These are phyloP conservation scores for Insectozyma bohioensis DNA, from an alignment of 1,139 yeast genomes.

Conservation along the genomic window DNA sequence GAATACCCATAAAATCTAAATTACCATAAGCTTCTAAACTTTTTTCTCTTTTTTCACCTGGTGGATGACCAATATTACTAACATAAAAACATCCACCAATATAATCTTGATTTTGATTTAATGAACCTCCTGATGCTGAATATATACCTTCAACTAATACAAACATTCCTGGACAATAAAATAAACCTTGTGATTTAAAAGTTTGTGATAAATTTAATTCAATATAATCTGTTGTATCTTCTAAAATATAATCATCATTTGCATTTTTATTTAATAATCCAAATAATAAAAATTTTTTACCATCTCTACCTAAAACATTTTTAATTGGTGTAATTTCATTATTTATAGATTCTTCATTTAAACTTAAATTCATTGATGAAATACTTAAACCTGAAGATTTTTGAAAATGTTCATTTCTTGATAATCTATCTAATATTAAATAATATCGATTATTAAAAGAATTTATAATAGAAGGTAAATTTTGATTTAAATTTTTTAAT, in stretches of 20 bases:
- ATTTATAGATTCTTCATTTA: slow-evolving; percentile 20
- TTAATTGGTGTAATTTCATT: slow-evolving; percentile 74
- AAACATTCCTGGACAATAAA: slow-evolving; percentile 76
- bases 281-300: slow-evolving; percentile 69
- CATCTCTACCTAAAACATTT: slow-evolving; percentile 82
- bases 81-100: slow-evolving; percentile 64
- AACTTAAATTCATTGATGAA: slow-evolving; percentile 32
- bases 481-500: slow-evolving; percentile 17
- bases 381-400: slow-evolving; percentile 44
- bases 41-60: slow-evolving; percentile 70
- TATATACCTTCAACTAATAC: slow-evolving; percentile 85
- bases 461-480: slow-evolving; percentile 24
- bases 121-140: slow-evolving; percentile 55
- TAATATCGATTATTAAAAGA: slow-evolving; percentile 49
- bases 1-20: slow-evolving; percentile 75
- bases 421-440: slow-evolving; percentile 64
- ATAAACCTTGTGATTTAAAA: slow-evolving; percentile 64
- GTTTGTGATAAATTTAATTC: slow-evolving; percentile 69
- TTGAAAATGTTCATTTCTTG: slow-evolving; percentile 75
- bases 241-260: slow-evolving; percentile 71
- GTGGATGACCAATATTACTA: slow-evolving; percentile 81
- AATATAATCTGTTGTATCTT: slow-evolving; percentile 80
- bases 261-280: slow-evolving; percentile 69
- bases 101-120: slow-evolving; percentile 26
- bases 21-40: slow-evolving; percentile 75